These are phyloP conservation scores for Rubroboletus pulcherrimus DNA, from an alignment of 768 basidiomycete genomes.

Conservation along the genomic window DNA sequence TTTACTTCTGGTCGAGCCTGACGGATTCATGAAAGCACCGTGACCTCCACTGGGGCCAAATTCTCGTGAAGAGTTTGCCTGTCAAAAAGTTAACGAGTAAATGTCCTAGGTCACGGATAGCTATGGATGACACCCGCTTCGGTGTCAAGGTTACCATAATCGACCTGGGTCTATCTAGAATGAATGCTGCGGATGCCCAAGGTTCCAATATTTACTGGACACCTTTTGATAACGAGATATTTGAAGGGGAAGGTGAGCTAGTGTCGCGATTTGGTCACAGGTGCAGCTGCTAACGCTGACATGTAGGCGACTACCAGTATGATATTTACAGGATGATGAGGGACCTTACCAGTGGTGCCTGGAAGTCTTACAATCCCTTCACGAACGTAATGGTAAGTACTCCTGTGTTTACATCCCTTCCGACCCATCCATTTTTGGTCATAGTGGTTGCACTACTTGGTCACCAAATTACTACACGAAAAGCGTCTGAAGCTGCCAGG, in stretches of 20 bases:
- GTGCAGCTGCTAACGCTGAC: constrained; percentile 11
- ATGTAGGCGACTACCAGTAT: constrained; percentile 84
- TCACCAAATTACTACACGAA: constrained; percentile 62
- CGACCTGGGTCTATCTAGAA: constrained; percentile 89
- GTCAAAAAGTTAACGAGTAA: constrained; percentile 33
- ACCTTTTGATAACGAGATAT: constrained; percentile 82
- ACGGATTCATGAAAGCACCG: constrained; percentile 64
- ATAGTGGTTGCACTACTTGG: constrained; percentile 91
- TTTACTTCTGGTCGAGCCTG: not conserved
- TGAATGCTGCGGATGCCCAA: constrained; percentile 53
- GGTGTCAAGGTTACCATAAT: constrained; percentile 84
- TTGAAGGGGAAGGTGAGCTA: constrained; percentile 83
- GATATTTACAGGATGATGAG: constrained; percentile 92
- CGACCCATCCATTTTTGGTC: constrained; percentile 7
- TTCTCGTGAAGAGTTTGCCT: constrained; percentile 66
- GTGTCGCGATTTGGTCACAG: not conserved
- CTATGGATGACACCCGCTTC: constrained; percentile 64
- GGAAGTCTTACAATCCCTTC: constrained; percentile 75
- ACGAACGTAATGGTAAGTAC: constrained; percentile 85
- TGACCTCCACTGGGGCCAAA: constrained; percentile 98
- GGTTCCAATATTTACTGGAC: constrained; percentile 63
- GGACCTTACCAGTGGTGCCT: constrained; percentile 51
- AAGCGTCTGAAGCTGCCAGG: constrained; percentile 63
- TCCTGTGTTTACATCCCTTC: not conserved
- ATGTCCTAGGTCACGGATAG: constrained; percentile 31